Base-by-base conservation (phyloP, 176 grass and related monocot species). In the Lolium multiflorum region DNA sequence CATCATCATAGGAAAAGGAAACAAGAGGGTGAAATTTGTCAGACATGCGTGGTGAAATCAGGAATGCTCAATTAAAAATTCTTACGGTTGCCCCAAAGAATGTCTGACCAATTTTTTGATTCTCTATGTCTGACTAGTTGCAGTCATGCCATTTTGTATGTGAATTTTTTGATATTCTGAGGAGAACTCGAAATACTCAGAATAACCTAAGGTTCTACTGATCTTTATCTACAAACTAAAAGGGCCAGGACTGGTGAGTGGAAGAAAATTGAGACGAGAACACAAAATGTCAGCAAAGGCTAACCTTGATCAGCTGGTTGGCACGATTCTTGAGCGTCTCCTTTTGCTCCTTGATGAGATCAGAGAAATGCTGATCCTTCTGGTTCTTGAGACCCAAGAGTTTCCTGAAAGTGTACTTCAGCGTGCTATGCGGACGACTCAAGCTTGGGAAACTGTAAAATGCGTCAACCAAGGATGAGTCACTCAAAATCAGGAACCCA, bases 361-460 rank as follows among this genome's bases (percentile, higher is more conserved):
- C 21, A 11, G 57, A 78, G 55, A 96, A 91, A 22, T 74, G 87
- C 51, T 88, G 39, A 88, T 86, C 82, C 44, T 90, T 91, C 82
- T 92, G 91, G 81, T 88, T 89, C 82, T 90, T 96, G 68, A 91
- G 88, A 24, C 87, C 84, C 67, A 98, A 25, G 15, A 98, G 86
- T 64, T 96, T 94, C 57, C 85, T 96, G 57, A 94, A 88, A 38
- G 93, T 89, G 82, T 98, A 98, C 86, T 91, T 98, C 21, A 92
- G 56, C 24, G 93, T 98, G 89, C 76, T 86, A 52, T 96, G 97
- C 0, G 97, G 97, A 3, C 84, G 88, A 80, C 88, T 91, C 86
- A 94, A 88, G 70, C 90, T 95, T 26, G 93, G 88, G 76, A 98
- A 95, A 79, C 88, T 87, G 71, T 93, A 80, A 67, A 98, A 93